Conservation (phyloP, 495 filamentous ascomycete species). For the Wilcoxina mikolae region DNA sequence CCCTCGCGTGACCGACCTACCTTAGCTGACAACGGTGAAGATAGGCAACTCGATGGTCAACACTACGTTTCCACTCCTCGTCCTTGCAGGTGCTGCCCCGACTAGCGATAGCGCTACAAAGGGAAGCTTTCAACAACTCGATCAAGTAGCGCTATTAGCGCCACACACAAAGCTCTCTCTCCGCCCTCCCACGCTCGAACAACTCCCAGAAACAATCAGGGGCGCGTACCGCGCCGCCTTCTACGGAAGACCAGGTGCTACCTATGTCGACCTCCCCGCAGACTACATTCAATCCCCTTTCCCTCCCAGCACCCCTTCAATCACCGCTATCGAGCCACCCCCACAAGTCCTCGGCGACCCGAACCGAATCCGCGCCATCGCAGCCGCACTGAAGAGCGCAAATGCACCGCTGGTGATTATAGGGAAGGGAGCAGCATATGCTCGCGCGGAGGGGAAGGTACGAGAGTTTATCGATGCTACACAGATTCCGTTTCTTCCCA, state of each 20-base stretch:
- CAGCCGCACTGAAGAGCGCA: constrained; percentile 36
- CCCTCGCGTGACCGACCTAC: not conserved
- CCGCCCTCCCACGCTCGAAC: constrained; percentile 37
- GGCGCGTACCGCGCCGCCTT: constrained; percentile 43
- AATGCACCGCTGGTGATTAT: constrained; percentile 43
- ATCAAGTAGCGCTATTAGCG: constrained; percentile 42
- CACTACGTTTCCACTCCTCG: constrained; percentile 41
- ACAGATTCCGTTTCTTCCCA: constrained; percentile 45
- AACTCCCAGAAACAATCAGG: constrained; percentile 37
- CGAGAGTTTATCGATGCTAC: constrained; percentile 37
- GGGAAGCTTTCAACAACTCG: constrained; percentile 49
- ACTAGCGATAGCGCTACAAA: constrained; percentile 41
- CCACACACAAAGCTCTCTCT: constrained; percentile 46
- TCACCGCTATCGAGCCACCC: constrained; percentile 29
- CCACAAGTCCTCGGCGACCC: constrained; percentile 36
- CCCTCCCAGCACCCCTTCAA: not conserved
- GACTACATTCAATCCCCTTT: constrained; percentile 36
- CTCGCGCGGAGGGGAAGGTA: constrained; percentile 38
- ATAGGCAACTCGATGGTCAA: constrained; percentile 44
- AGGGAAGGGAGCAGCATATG: constrained; percentile 50
- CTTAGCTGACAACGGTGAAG: constrained; percentile 17
- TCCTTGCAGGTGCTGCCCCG: constrained; percentile 42
- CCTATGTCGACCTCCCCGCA: constrained; percentile 48
- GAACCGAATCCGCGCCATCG: constrained; percentile 33
- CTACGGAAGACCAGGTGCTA: constrained; percentile 45